A percentile compares a stretch with the other conserved stretches of the same genome.
phyloP scores from a whole-genome alignment of 1,139 yeast species.

The Geotrichum carabidarum region DNA sequence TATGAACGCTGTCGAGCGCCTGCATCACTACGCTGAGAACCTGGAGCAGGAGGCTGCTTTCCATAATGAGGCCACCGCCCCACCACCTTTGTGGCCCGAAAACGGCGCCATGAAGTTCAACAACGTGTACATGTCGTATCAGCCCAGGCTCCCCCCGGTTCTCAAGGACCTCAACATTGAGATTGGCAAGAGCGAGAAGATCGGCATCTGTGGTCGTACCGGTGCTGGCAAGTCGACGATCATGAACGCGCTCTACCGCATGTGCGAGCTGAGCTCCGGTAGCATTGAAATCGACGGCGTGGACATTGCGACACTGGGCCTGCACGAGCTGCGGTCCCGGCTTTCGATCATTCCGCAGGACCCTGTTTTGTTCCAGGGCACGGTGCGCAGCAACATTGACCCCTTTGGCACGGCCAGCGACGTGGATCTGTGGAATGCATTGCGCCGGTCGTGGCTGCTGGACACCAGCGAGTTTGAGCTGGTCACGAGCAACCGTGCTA shows the following conservation, averaged over 20 bases:
- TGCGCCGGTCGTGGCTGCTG: slow-evolving; percentile 60
- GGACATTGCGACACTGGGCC: slow-evolving; percentile 54
- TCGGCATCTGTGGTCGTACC: slow-evolving; percentile 75
- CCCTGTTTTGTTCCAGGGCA: slow-evolving; percentile 65
- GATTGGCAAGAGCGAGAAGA: slow-evolving; percentile 52
- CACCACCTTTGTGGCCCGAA: slow-evolving; percentile 63
- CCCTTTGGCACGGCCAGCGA: slow-evolving; percentile 56
- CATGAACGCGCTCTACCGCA: slow-evolving; percentile 59
- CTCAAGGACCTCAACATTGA: slow-evolving; percentile 50
- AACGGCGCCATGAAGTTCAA: slow-evolving; percentile 54
- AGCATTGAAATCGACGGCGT: slow-evolving; percentile 53
- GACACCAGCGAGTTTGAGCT: slow-evolving; percentile 40
- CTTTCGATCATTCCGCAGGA: slow-evolving; percentile 76
- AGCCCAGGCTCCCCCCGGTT: slow-evolving; percentile 71
- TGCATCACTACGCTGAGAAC: slow-evolving; percentile 64
- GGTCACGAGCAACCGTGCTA: slow-evolving; percentile 23
- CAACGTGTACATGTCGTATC: slow-evolving; percentile 59
- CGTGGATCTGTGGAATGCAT: slow-evolving; percentile 51
- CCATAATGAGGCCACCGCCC: slow-evolving; percentile 46
- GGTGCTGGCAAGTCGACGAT: slow-evolving; percentile 77
- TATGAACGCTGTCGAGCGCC: slow-evolving; percentile 81
- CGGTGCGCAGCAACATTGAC: slow-evolving; percentile 60
- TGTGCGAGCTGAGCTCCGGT: slow-evolving; percentile 54
- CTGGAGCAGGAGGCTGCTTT: slow-evolving; percentile 59
- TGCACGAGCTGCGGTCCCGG: slow-evolving; percentile 53